Evolutionary conservation across 1,284 basidiomycete species (phyloP).

Genomic region (Rhodofomes roseus): DNA sequence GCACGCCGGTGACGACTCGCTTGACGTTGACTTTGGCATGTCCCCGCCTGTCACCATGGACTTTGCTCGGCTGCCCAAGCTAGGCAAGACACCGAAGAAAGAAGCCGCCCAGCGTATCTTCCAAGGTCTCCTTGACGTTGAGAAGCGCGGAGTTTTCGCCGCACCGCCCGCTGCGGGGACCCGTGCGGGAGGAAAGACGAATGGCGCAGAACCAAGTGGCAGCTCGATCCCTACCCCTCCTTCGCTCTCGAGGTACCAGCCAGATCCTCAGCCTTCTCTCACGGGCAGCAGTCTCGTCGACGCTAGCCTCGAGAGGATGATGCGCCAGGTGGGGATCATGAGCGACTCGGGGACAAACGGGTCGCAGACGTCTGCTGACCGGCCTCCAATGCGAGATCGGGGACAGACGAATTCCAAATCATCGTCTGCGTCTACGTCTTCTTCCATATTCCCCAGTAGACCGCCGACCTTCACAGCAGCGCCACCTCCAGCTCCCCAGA

Average conservation of each 20-base stretch:
- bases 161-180: neutral
- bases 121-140: conserved; percentile 46
- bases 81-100: conserved; percentile 58
- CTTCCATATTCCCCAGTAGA: conserved; percentile 8
- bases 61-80: conserved; percentile 60
- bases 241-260: conserved; percentile 58
- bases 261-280: conserved; percentile 35
- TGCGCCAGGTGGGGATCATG: conserved; percentile 43
- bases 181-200: conserved; percentile 10
- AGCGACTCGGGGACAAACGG: conserved; percentile 8
- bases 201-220: conserved; percentile 50
- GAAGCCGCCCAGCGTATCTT: conserved; percentile 67
- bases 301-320: conserved; percentile 44
- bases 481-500: conserved; percentile 9
- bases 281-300: conserved; percentile 34
- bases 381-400: neutral
- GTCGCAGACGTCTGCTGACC: neutral
- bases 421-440: conserved; percentile 9
- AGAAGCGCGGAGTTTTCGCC: conserved; percentile 18
- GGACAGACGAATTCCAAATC: conserved; percentile 1
- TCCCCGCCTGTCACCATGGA: conserved; percentile 86
- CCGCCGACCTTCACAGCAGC: neutral
- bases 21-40: conserved; percentile 72
- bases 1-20: conserved; percentile 34
- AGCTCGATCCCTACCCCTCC: conserved; percentile 65